Percentiles rank a stretch among this genome's conserved stretches.
Conservation (phyloP, 176 grass and related monocot species). For the Thalia dealbata region DNA sequence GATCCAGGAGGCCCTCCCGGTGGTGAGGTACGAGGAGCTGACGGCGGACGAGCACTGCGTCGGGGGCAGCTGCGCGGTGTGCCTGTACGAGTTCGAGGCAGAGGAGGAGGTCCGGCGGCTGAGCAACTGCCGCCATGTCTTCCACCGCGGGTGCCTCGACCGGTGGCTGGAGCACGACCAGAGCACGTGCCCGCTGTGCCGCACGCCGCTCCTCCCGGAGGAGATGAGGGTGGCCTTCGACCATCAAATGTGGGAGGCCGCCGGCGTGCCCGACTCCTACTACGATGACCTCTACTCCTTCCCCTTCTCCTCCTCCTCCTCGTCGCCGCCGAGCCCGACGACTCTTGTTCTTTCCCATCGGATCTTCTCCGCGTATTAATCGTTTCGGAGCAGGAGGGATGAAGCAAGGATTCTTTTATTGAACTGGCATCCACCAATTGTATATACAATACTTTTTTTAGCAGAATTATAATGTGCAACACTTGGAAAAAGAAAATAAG, state of each 20-base stretch:
- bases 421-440: not conserved
- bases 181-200: conserved; percentile 92
- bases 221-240: conserved; percentile 32
- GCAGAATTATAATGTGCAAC: too few species aligned
- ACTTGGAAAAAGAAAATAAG: not conserved
- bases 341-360: conserved; percentile 18
- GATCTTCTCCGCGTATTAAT: not conserved
- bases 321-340: conserved; percentile 18
- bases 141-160: conserved; percentile 81
- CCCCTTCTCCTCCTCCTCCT: conserved; percentile 22
- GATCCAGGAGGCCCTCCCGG: conserved; percentile 65
- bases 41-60: conserved; percentile 6
- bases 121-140: conserved; percentile 81
- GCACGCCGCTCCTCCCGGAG: conserved; percentile 65
- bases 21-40: conserved; percentile 65
- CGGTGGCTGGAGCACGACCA: conserved; percentile 88
- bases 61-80: conserved; percentile 55
- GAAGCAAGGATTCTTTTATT: too few species aligned
- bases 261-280: conserved; percentile 37
- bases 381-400: not conserved
- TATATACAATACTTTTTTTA: not conserved
- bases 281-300: conserved; percentile 49
- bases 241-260: conserved; percentile 29
- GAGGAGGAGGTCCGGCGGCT: conserved; percentile 62
- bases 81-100: conserved; percentile 59